Conservation (phyloP, 805 yeast genomes). For the Candida odintsovae region DNA sequence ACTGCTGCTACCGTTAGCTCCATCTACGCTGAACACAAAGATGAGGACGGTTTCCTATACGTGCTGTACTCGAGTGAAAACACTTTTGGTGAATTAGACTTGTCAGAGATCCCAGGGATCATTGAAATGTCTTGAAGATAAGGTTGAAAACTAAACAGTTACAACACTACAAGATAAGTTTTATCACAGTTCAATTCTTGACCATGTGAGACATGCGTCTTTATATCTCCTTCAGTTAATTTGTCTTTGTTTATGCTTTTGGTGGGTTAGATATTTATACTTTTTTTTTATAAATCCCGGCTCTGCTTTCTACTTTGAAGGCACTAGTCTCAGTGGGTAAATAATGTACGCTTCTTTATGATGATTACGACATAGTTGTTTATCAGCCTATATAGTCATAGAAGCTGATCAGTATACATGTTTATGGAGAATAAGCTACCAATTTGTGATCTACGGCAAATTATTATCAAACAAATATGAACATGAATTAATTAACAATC, state of each 20-base stretch:
- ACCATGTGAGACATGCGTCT: not conserved
- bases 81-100: conserved; percentile 68
- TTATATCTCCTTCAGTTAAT: not conserved
- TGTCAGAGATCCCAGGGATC: conserved; percentile 13
- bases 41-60: conserved; percentile 95
- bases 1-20: conserved; percentile 96
- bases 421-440: not conserved
- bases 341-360: not conserved
- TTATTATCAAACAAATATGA: not conserved
- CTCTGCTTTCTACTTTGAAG: not conserved
- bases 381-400: not conserved
- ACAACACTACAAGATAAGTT: not conserved
- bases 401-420: not conserved
- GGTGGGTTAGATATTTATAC: not conserved
- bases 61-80: conserved; percentile 96
- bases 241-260: not conserved
- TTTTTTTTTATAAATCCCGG: not conserved
- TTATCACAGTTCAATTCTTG: not conserved
- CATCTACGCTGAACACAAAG: conserved; percentile 94
- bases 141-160: not conserved
- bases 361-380: not conserved
- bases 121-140: conserved; percentile 27
- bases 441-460: too few relatives aligned
- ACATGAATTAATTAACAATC: not conserved
- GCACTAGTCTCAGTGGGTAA: not conserved